Evolutionary conservation across 345 rosid genomes (phyloP).

Genomic region (Nasturtium officinale): DNA sequence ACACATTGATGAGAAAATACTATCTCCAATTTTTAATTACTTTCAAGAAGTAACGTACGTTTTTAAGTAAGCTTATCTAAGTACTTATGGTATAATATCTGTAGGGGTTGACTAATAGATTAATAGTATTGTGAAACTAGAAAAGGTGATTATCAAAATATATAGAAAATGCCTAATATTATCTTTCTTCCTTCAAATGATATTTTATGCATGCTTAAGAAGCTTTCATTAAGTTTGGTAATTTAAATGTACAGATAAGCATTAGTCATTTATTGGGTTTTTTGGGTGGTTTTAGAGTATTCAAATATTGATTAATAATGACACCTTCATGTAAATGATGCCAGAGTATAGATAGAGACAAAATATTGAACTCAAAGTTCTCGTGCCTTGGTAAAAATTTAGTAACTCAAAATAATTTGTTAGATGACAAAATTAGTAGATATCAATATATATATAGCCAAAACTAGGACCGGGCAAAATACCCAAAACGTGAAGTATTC

Average conservation of each 20-base stretch:
- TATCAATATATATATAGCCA: too few relatives aligned
- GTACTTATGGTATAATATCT: constrained; percentile 29
- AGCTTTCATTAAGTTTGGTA: constrained; percentile 17
- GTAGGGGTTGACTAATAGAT: constrained; percentile 9
- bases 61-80: constrained; percentile 24
- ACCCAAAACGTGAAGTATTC: too few relatives aligned
- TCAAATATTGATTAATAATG: neutral
- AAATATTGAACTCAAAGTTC: neutral
- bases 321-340: neutral
- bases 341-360: neutral
- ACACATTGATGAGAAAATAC: neutral
- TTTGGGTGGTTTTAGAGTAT: neutral
- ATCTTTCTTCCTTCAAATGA: constrained; percentile 15
- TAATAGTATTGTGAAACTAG: neutral
- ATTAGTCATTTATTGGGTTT: constrained; percentile 7
- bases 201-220: constrained; percentile 11
- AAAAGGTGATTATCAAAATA: neutral
- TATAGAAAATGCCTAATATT: constrained; percentile 16
- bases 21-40: constrained; percentile 14
- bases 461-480: too few relatives aligned
- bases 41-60: neutral
- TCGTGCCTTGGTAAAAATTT: neutral
- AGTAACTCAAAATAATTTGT: neutral
- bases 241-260: constrained; percentile 23
- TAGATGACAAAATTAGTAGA: neutral